These are phyloP conservation scores for Termitomyces bulborhizus DNA, from an alignment of 768 basidiomycete genomes.

Conservation along the genomic window DNA sequence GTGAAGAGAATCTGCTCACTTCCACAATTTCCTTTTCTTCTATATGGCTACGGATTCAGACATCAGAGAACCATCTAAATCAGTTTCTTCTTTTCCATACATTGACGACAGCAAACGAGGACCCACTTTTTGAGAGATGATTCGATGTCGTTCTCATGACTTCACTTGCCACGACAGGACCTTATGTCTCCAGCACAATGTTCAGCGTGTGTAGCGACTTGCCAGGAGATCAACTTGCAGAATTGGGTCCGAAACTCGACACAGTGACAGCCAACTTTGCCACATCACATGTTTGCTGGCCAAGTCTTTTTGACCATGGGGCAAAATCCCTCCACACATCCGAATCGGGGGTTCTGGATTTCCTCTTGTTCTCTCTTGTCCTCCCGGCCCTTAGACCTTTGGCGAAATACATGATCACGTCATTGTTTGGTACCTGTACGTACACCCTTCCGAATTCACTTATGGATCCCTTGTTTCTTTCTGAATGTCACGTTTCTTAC, in stretches of 20 bases:
- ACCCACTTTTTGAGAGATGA: neutral
- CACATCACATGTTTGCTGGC: constrained; percentile 6
- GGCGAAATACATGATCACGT: neutral
- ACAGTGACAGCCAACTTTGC: constrained; percentile 3
- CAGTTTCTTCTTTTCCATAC: neutral
- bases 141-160: neutral
- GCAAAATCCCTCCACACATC: neutral
- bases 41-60: too few species aligned
- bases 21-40: neutral
- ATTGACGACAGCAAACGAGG: neutral
- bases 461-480: too few species aligned
- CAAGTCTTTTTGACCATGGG: constrained; percentile 2
- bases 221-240: neutral
- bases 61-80: neutral
- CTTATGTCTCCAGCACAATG: neutral
- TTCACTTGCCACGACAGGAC: neutral
- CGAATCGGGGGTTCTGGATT: constrained; percentile 3
- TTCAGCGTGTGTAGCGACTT: neutral
- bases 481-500: too few species aligned
- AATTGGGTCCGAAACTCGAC: neutral
- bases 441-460: too few species aligned
- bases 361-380: neutral
- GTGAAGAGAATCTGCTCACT: neutral
- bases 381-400: neutral
- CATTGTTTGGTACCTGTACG: too few species aligned